Evolutionary conservation across 208 protist species (phyloP), one percentile per base, ranked within the genome.

Genomic region (Trypanosoma rangeli): DNA sequence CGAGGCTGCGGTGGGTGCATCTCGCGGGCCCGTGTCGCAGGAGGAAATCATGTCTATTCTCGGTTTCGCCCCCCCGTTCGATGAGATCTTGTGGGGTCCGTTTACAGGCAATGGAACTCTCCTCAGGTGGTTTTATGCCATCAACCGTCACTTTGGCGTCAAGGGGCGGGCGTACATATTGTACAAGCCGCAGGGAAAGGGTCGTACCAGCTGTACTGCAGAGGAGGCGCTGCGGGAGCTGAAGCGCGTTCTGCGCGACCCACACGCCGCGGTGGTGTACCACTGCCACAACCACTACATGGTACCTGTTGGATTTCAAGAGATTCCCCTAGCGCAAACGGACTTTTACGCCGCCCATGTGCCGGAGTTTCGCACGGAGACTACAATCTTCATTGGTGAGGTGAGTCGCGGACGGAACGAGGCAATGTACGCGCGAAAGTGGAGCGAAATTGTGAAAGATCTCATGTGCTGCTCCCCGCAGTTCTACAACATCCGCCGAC

Each of bases 221-320:
- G 78, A 75, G 8, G 81, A 72, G 8, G 87, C 79, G 18, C 60
- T 77, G 24, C 77, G 85, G 59, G 68, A 76, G n/a, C 74, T 96
- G 64, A 94, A 95, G 61, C 68, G 67, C 4, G 85, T 79, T 5
- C 79, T 97, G 39, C 76, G 73, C 22, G 74, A 93, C 52, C 90
- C 84, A 2, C 74, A 90, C 62, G 87, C 82, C 33, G 92, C 89
- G 5, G 57, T 98, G 18, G 90, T 98, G 39, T 98, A 98, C 72
- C 94, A 98, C 64, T 97, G 90, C 77, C 71, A 95, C 74, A 98
- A 98, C 67, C 94, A 98, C 68, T 97, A 98, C 79, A 97, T 97
- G 90, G 85, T 94, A 12, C 90, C 90, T 0, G 70, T 98, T 26
- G 93, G 94, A 39, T 98, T 85, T 68, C 89, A 97, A 64, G 89